Conservation (phyloP, 345 rosid genomes). For the Pugionium dolabratum region DNA sequence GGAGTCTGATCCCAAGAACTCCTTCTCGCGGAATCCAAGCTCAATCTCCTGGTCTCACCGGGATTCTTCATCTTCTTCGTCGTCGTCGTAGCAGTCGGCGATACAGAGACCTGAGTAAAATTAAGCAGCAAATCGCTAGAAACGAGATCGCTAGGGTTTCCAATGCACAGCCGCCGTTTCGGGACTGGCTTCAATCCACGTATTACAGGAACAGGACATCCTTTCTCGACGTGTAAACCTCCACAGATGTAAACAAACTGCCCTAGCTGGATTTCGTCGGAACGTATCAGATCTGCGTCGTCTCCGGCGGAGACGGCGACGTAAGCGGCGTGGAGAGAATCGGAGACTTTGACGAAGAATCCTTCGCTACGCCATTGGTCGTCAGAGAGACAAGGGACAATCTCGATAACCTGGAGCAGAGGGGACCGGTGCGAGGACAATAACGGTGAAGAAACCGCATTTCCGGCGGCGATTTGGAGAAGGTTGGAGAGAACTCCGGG, state of each 20-base stretch:
- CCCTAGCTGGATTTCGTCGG: constrained; percentile 52
- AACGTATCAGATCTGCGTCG: constrained; percentile 47
- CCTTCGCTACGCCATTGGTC: constrained; percentile 51
- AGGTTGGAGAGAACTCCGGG: constrained; percentile 57
- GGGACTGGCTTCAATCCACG: constrained; percentile 51
- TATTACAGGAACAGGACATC: constrained; percentile 51
- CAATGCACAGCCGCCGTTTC: constrained; percentile 47
- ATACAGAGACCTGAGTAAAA: constrained; percentile 23
- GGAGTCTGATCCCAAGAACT: constrained; percentile 50
- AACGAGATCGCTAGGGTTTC: constrained; percentile 51
- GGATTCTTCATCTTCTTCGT: constrained; percentile 21
- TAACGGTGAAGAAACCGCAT: constrained; percentile 28
- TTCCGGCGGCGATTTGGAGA: constrained; percentile 43
- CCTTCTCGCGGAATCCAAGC: constrained; percentile 52
- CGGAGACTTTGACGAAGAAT: constrained; percentile 59
- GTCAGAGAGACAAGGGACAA: constrained; percentile 50
- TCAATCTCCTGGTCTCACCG: constrained; percentile 46
- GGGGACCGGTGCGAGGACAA: constrained; percentile 43
- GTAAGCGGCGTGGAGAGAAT: constrained; percentile 55
- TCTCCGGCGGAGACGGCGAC: constrained; percentile 46
- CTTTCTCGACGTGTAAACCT: constrained; percentile 43
- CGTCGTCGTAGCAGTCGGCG: constrained; percentile 3
- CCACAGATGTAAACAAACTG: constrained; percentile 54
- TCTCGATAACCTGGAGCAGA: constrained; percentile 57
- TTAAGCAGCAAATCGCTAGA: constrained; percentile 43